These are phyloP conservation scores for Tephrocybe sp. DNA, from an alignment of 768 basidiomycete genomes.

Conservation along the genomic window DNA sequence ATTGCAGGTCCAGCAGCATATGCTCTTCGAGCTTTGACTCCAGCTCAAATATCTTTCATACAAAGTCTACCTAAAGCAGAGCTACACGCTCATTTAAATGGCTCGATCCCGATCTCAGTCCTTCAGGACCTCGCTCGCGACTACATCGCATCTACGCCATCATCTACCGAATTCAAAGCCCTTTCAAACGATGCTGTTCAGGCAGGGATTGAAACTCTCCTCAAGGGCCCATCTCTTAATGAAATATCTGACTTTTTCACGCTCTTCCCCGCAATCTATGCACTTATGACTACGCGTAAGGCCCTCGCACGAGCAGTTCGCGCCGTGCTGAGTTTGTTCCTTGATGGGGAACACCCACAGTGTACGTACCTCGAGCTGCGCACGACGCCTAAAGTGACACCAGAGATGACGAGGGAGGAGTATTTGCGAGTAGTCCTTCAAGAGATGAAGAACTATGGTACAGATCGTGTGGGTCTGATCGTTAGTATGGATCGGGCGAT, in stretches of 20 bases:
- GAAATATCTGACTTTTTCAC: conserved; percentile 69
- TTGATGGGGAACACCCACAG: conserved; percentile 46
- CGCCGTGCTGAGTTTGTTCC: conserved; percentile 65
- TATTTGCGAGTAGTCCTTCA: conserved; percentile 68
- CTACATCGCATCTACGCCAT: conserved; percentile 20
- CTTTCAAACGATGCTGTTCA: conserved; percentile 26
- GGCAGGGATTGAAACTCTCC: conserved; percentile 34
- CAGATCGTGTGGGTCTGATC: conserved; percentile 54
- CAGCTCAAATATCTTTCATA: conserved; percentile 56
- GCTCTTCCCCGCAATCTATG: conserved; percentile 78
- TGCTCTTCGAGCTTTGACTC: conserved; percentile 53
- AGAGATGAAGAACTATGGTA: conserved; percentile 57
- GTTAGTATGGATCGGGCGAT: conserved; percentile 78
- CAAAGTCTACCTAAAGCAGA: conserved; percentile 74
- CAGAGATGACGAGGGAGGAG: conserved; percentile 50
- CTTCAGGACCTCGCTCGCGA: conserved; percentile 61
- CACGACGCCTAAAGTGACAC: conserved; percentile 66
- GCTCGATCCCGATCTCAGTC: conserved; percentile 68
- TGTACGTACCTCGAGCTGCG: conserved; percentile 81
- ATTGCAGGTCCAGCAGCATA: conserved; percentile 42
- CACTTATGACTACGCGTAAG: conserved; percentile 60
- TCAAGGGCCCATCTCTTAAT: conserved; percentile 41
- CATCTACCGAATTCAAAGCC: neutral
- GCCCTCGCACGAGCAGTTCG: conserved; percentile 54
- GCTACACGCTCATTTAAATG: conserved; percentile 83